Evolutionary conservation across 2,329 filamentous ascomycete species (phyloP).

Genomic region (Arthrobotrys entomopaga): DNA sequence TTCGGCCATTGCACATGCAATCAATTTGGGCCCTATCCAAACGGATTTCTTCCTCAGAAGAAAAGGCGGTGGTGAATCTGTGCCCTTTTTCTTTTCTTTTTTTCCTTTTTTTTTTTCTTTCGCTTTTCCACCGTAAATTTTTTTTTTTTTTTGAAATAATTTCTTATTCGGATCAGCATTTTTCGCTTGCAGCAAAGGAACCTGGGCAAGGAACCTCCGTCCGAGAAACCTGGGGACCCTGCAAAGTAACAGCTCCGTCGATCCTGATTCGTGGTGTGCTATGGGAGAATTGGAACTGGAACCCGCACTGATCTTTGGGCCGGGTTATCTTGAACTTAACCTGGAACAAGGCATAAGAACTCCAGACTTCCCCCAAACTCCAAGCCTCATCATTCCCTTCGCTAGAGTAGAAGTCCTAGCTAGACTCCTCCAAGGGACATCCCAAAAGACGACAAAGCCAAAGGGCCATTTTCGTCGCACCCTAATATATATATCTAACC

Average conservation of each 20-base stretch:
- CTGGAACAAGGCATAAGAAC: slow-evolving; percentile 54
- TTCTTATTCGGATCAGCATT: slow-evolving; percentile 15
- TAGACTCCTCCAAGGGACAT: slow-evolving; percentile 49
- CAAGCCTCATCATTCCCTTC: slow-evolving; percentile 23
- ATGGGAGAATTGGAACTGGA: slow-evolving; percentile 54
- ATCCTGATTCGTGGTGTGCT: slow-evolving; percentile 53
- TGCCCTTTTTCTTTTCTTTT: slow-evolving; percentile 26
- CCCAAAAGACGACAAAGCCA: slow-evolving; percentile 30
- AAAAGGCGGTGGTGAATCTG: slow-evolving; percentile 21
- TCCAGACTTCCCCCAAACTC: slow-evolving; percentile 54
- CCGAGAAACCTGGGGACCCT: slow-evolving; percentile 55
- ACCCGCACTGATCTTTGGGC: slow-evolving; percentile 49
- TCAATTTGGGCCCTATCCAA: slow-evolving; percentile 40
- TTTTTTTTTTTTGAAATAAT: slow-evolving; percentile 4
- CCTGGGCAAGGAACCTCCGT: slow-evolving; percentile 54
- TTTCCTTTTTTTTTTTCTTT: slow-evolving; percentile 15
- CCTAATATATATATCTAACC: slow-evolving; percentile 14
- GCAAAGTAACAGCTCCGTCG: slow-evolving; percentile 38
- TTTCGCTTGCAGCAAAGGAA: slow-evolving; percentile 46
- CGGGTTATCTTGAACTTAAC: slow-evolving; percentile 50
- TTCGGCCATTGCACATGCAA: slow-evolving; percentile 18
- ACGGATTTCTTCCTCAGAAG: background rate
- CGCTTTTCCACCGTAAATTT: too few relatives aligned
- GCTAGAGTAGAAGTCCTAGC: slow-evolving; percentile 51
- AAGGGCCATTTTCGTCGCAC: slow-evolving; percentile 15